Conservation (phyloP, 495 filamentous ascomycete genomes). For the Neurospora sp. region DNA sequence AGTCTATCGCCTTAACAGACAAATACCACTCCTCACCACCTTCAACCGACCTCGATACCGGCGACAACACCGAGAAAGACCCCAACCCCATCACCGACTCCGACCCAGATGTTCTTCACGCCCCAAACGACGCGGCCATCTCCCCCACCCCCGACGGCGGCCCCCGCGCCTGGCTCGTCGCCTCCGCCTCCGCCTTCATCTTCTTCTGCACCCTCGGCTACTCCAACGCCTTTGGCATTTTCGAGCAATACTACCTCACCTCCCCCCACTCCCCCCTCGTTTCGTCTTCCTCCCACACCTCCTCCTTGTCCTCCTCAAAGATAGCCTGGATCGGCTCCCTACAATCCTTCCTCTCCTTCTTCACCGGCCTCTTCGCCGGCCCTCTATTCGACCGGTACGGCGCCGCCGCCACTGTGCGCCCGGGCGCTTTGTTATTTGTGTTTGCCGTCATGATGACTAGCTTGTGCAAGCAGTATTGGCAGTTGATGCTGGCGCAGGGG, state of each 20-base stretch:
- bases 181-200: constrained; percentile 8
- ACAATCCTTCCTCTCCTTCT: constrained; percentile 33
- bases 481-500: constrained; percentile 54
- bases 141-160: constrained; percentile 17
- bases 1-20: neutral
- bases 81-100: neutral
- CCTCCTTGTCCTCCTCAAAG: constrained; percentile 30
- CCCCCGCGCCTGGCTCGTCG: constrained; percentile 16
- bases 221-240: constrained; percentile 51
- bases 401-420: constrained; percentile 27
- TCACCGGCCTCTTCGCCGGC: constrained; percentile 33
- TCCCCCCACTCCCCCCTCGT: neutral
- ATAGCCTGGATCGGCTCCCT: constrained; percentile 52
- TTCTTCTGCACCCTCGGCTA: constrained; percentile 50
- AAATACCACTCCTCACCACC: neutral
- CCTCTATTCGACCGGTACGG: constrained; percentile 45
- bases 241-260: constrained; percentile 46
- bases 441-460: constrained; percentile 45
- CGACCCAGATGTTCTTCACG: neutral
- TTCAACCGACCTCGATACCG: neutral
- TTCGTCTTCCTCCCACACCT: constrained; percentile 22
- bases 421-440: constrained; percentile 26
- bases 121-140: neutral
- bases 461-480: constrained; percentile 47
- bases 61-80: neutral